Base-by-base conservation (phyloP, 2,329 filamentous ascomycete species). In the Geosmithia morbida region DNA sequence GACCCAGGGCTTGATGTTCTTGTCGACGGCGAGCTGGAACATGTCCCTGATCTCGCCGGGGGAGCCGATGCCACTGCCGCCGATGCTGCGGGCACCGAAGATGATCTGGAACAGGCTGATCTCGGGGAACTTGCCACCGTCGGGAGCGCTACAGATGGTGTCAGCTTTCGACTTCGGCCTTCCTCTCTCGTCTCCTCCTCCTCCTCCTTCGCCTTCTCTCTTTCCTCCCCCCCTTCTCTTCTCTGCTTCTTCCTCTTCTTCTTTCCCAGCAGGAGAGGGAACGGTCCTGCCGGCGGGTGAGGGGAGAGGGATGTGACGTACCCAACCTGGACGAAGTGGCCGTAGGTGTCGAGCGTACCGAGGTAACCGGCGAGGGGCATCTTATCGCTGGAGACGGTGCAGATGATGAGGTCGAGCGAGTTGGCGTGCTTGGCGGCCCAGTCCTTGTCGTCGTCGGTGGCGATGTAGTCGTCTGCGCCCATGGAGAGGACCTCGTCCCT, bases 281-380 rank as follows among this genome's bases (percentile, higher is more conserved):
- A 26, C 8, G 4, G 22, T 26, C 22, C 37, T 40, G 14, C 5
- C 4, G 13, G 5, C 37, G 5, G 11, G 13, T 4, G 5, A 40
- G 37, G 37, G 13, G 5, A 40, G 13, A 14, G 11, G 13, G 13
- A 11, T 40, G 22, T 26, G 8, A 40, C 39, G 11, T 40, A 13
- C 39, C 39, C 40, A n/a, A 42, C 40, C 43, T 48, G 47, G 26
- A 45, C 29, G 11, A 46, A 43, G 14, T 14, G n/a, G 22, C 43
- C 44, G 18, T 44, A 39, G 16, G 40, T 37, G 16, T 41, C 30
- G 16, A 48, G 33, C 14, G 45, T n/a, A 11, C 13, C 7, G n/a
- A 48, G 26, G 60, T 85, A 86, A 43, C 74, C 64, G 46, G 64
- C 60, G 26, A 85, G 58, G 1, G 81, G 81, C 75, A 85, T 81